A percentile compares a stretch with the other conserved stretches of the same genome.
Evolutionary conservation across 2,329 filamentous ascomycete species (phyloP).

Genomic region (Aureobasidium sp.): DNA sequence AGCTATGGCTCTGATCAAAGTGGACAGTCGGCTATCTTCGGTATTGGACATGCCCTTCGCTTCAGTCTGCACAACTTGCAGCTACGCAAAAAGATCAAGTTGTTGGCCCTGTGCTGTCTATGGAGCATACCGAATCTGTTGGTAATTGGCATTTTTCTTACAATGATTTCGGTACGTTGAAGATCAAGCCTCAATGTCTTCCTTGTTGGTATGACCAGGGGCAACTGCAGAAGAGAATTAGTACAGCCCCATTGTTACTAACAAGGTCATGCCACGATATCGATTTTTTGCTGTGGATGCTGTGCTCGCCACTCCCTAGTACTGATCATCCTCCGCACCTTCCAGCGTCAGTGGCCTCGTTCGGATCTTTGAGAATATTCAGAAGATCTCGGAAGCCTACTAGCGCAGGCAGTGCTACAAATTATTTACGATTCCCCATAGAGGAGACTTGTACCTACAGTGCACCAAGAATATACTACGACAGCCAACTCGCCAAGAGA

Average conservation of each 20-base stretch:
- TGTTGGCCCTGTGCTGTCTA: slow-evolving; percentile 76
- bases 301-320: slow-evolving; percentile 59
- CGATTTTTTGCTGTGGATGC: slow-evolving; percentile 83
- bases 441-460: slow-evolving; percentile 77
- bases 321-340: slow-evolving; percentile 55
- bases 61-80: slow-evolving; percentile 91
- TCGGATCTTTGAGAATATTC: slow-evolving; percentile 73
- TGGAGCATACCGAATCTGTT: slow-evolving; percentile 89
- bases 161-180: slow-evolving; percentile 62
- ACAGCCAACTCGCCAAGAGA: slow-evolving; percentile 58
- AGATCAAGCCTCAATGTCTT: background rate
- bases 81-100: slow-evolving; percentile 65
- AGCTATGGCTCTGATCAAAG: slow-evolving; percentile 39
- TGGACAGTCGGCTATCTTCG: slow-evolving; percentile 55
- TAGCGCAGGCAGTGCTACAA: slow-evolving; percentile 69
- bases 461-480: slow-evolving; percentile 73
- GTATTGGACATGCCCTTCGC: slow-evolving; percentile 85
- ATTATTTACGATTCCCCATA: slow-evolving; percentile 74
- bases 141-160: slow-evolving; percentile 96
- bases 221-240: slow-evolving; percentile 84
- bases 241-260: slow-evolving; percentile 71
- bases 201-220: slow-evolving; percentile 39
- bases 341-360: slow-evolving; percentile 67
- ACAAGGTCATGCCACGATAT: slow-evolving; percentile 97
- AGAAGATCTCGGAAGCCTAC: slow-evolving; percentile 66